A percentile compares a stretch with the other conserved stretches of the same genome.
Conservation (phyloP, 2,329 filamentous ascomycete genomes). For the Leptographium wingfieldii region DNA sequence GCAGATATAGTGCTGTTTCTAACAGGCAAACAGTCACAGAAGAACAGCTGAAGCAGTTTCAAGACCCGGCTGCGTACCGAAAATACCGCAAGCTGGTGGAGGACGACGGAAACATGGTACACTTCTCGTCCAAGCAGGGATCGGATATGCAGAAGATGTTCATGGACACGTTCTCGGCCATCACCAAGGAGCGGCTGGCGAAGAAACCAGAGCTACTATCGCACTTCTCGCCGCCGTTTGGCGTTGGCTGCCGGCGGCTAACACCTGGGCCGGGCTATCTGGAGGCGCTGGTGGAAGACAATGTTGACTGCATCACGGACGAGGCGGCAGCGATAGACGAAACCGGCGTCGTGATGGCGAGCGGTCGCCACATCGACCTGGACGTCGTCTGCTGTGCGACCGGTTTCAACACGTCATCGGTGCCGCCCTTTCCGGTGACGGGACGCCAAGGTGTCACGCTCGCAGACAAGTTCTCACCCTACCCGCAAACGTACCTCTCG, state of each 20-base stretch:
- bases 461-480: conserved; percentile 19
- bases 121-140: background rate
- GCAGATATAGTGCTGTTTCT: background rate
- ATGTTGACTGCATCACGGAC: conserved; percentile 28
- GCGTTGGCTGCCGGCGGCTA: conserved; percentile 27
- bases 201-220: background rate
- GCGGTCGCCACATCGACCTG: conserved; percentile 18
- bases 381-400: conserved; percentile 24
- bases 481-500: conserved; percentile 3
- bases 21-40: background rate
- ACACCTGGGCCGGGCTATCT: conserved; percentile 23
- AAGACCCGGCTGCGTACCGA: background rate
- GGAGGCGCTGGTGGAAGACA: conserved; percentile 12
- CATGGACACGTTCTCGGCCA: background rate
- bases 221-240: background rate
- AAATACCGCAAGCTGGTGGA: background rate
- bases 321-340: conserved; percentile 19
- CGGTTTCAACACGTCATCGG: conserved; percentile 22
- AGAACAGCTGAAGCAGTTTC: background rate
- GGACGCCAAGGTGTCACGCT: conserved; percentile 9
- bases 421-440: conserved; percentile 20
- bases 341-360: conserved; percentile 18
- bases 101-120: background rate
- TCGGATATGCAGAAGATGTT: background rate
- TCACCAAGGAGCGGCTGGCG: background rate